phyloP scores from a whole-genome alignment of 768 basidiomycete genomes.

The Lyophyllum decastes region DNA sequence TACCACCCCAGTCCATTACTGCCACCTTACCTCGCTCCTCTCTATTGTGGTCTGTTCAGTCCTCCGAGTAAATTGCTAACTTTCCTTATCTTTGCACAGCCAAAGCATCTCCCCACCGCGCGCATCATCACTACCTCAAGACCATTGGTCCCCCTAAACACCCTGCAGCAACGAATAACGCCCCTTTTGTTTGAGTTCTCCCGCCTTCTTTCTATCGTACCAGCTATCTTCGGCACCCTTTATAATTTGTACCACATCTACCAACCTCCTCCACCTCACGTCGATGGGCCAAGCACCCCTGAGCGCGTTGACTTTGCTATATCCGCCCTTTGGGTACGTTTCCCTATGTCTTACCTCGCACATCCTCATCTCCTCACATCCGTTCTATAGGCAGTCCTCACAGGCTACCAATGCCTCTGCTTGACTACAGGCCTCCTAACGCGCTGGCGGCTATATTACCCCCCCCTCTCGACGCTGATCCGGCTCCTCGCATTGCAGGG shows the following conservation, averaged over 20 bases:
- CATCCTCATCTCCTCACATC: background rate
- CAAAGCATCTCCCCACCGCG: constrained; percentile 68
- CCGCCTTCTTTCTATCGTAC: constrained; percentile 71
- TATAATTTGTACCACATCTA: constrained; percentile 52
- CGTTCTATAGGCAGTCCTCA: constrained; percentile 64
- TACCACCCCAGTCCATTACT: background rate
- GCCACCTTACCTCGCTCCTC: background rate
- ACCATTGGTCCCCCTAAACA: constrained; percentile 49
- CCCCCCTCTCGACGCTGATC: constrained; percentile 84
- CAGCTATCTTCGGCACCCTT: constrained; percentile 66
- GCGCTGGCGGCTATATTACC: constrained; percentile 91
- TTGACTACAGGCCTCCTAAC: constrained; percentile 87
- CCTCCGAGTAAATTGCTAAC: background rate
- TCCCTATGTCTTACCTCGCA: constrained; percentile 2
- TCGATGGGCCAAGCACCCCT: constrained; percentile 35
- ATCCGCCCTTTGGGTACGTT: constrained; percentile 69
- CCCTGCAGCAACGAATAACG: constrained; percentile 47
- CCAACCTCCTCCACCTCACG: constrained; percentile 34
- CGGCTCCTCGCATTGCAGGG: constrained; percentile 91
- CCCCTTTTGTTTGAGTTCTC: constrained; percentile 70
- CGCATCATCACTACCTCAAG: constrained; percentile 55
- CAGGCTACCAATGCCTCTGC: constrained; percentile 85
- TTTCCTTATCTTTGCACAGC: constrained; percentile 33
- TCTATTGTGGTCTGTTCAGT: background rate
- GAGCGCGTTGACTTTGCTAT: constrained; percentile 66